These are phyloP conservation scores for Glomus cerebriforme DNA, from an alignment of 192 early-diverging fungal species.

Conservation along the genomic window DNA sequence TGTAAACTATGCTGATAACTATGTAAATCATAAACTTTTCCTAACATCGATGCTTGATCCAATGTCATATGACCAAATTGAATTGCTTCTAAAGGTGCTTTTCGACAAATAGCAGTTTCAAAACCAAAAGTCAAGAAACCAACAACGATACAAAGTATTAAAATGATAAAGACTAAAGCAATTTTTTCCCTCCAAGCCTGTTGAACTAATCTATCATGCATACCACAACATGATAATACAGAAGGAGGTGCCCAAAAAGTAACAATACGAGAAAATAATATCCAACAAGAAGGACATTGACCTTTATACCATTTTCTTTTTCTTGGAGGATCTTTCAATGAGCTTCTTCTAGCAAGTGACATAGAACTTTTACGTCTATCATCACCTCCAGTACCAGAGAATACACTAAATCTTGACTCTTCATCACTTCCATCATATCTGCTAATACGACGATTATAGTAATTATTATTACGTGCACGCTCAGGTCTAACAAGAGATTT, in stretches of 20 bases:
- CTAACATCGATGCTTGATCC: slow-evolving; percentile 59
- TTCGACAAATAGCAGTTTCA: slow-evolving; percentile 62
- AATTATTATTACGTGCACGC: slow-evolving; percentile 46
- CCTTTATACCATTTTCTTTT: slow-evolving; percentile 35
- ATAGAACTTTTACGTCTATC: slow-evolving; percentile 32
- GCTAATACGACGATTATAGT: slow-evolving; percentile 49
- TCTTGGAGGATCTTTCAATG: slow-evolving; percentile 21
- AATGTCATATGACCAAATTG: slow-evolving; percentile 39
- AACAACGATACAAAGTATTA: slow-evolving; percentile 67
- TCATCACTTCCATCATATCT: slow-evolving; percentile 41
- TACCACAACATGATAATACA: slow-evolving; percentile 14
- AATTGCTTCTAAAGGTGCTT: slow-evolving; percentile 36
- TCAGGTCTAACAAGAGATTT: slow-evolving; percentile 75
- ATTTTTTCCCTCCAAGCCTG: slow-evolving; percentile 93
- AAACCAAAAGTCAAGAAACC: slow-evolving; percentile 90
- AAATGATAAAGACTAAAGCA: slow-evolving; percentile 79
- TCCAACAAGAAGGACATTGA: slow-evolving; percentile 11
- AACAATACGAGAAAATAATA: slow-evolving; percentile 2
- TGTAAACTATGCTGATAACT: slow-evolving; percentile 27
- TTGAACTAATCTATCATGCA: slow-evolving; percentile 54
- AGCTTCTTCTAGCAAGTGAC: not conserved
- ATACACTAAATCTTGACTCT: slow-evolving; percentile 38
- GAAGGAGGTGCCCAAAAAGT: slow-evolving; percentile 13
- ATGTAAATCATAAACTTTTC: slow-evolving; percentile 65
- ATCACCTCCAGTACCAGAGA: slow-evolving; percentile 34